These are phyloP conservation scores for Schwanniomyces occidentalis DNA, from an alignment of 805 yeast species.

Conservation along the genomic window DNA sequence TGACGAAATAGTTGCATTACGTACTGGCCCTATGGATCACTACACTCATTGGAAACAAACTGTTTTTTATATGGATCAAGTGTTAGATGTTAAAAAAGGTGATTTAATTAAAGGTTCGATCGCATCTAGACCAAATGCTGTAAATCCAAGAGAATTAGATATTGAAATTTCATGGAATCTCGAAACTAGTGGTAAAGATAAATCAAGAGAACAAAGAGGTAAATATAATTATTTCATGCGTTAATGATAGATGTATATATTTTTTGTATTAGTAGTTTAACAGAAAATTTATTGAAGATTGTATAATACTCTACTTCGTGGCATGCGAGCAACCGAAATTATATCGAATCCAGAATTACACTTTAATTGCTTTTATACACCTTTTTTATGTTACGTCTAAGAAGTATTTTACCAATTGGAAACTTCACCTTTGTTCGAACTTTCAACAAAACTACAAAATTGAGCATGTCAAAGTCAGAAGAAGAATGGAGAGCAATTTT, in stretches of 20 bases:
- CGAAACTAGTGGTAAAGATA: conserved; percentile 43
- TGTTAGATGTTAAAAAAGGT: conserved; percentile 71
- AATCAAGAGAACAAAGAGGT: conserved; percentile 56
- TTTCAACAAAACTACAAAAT: neutral
- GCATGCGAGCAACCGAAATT: too few species aligned
- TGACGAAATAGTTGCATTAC: conserved; percentile 66
- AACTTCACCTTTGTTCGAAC: neutral
- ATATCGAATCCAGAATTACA: too few species aligned
- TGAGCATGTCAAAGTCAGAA: conserved; percentile 37
- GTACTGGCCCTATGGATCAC: conserved; percentile 91
- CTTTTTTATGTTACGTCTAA: too few species aligned
- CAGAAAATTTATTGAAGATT: too few species aligned
- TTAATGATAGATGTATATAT: conserved; percentile 24
- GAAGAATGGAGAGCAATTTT: conserved; percentile 80
- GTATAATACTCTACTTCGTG: too few species aligned
- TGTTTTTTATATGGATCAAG: conserved; percentile 85
- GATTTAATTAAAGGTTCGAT: conserved; percentile 73
- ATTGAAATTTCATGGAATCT: conserved; percentile 66
- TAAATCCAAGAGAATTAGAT: conserved; percentile 88
- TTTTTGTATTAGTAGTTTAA: too few species aligned
- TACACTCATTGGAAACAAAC: conserved; percentile 99
- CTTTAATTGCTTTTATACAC: too few species aligned
- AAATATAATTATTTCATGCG: conserved; percentile 72
- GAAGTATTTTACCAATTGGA: neutral
- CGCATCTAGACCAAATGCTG: conserved; percentile 71